Base-by-base conservation (phyloP, 495 filamentous ascomycete genomes). In the Penicillium cataractarum region DNA sequence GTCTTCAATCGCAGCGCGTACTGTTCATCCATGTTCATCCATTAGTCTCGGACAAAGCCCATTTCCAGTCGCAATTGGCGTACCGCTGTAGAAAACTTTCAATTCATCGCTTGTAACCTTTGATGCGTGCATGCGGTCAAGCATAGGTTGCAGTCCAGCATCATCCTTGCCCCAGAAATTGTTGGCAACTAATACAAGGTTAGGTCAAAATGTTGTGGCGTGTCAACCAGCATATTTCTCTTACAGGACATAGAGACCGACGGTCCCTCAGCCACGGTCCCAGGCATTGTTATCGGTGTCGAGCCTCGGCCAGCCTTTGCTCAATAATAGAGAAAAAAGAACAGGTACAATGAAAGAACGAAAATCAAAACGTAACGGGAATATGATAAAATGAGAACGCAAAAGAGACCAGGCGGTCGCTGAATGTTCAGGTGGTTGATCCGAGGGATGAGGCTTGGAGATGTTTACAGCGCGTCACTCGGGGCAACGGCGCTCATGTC, bases 151-250 rank as follows among this genome's bases (percentile, higher is more conserved):
- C 66, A 98, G 91, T 65, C 96, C 96, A 42, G 96, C 96, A 81
- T 99, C 96, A 74, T 99, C 93, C 82, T 94, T 97, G 62, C 96
- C 96, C 96, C 96, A 99, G 78, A 99, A 99, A 74, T 99, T 98
- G 79, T 98, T 98, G 69, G 96, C 93, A 77, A 98, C 92, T 97
- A 65, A 24, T 52, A 31, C 24, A 32, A 27, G 39, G 35, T 8
- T 8, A 32, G 26, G 65, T 76, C 61, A 74, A 66, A 29, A 29
- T 10, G 5, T 46, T 32, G 12, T 52, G 21, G 8, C 29, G 49
- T 26, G 12, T n/a, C 13, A 22, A 26, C 15, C 22, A 39, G 17
- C 5, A n/a, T 27, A 52, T 32, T 51, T 24, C 22, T 46, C 81
- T 63, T 83, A 86, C 87, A 90, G 55, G 86, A 90, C 65, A 88